phyloP scores from a whole-genome alignment of 371 early-diverging fungal genomes.

The Mortierella sp. region DNA sequence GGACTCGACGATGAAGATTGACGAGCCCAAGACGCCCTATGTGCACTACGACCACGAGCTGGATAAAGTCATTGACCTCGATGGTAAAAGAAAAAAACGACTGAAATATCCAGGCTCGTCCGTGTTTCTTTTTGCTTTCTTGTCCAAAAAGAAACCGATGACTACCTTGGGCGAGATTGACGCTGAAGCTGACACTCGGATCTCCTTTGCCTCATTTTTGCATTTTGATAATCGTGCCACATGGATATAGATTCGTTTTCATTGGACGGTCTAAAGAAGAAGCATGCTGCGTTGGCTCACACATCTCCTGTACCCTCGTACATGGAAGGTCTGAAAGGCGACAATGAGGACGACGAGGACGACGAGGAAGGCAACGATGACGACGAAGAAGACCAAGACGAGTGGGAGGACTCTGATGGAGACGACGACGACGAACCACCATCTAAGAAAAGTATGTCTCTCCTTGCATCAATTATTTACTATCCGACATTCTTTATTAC shows the following conservation, averaged over 20 bases:
- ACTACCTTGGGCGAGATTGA: too few relatives aligned
- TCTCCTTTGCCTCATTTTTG: background rate
- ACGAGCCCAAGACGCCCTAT: slow-evolving; percentile 97
- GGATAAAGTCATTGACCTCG: slow-evolving; percentile 74
- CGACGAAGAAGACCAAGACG: slow-evolving; percentile 43
- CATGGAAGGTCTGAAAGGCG: slow-evolving; percentile 16
- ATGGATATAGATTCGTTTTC: slow-evolving; percentile 26
- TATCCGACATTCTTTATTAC: too few relatives aligned
- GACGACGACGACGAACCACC: slow-evolving; percentile 21
- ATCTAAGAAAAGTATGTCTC: slow-evolving; percentile 34
- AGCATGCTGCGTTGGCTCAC: slow-evolving; percentile 26
- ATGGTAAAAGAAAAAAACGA: slow-evolving; percentile 42
- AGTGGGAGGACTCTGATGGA: slow-evolving; percentile 37
- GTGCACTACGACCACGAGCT: slow-evolving; percentile 87
- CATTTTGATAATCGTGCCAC: background rate
- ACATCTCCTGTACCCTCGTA: slow-evolving; percentile 23
- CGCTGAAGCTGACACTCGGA: background rate
- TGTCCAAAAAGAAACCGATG: too few relatives aligned
- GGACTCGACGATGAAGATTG: slow-evolving; percentile 96
- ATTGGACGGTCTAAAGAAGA: slow-evolving; percentile 31
- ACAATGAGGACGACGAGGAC: slow-evolving; percentile 22
- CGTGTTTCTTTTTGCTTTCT: background rate
- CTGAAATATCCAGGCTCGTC: slow-evolving; percentile 16
- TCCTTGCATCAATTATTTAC: background rate
- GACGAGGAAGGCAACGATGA: slow-evolving; percentile 62